Percentiles rank a stretch among this genome's conserved stretches.
These are phyloP conservation scores for Cymbopogon citratus DNA, from an alignment of 176 grass and related monocot genomes.

Conservation along the genomic window DNA sequence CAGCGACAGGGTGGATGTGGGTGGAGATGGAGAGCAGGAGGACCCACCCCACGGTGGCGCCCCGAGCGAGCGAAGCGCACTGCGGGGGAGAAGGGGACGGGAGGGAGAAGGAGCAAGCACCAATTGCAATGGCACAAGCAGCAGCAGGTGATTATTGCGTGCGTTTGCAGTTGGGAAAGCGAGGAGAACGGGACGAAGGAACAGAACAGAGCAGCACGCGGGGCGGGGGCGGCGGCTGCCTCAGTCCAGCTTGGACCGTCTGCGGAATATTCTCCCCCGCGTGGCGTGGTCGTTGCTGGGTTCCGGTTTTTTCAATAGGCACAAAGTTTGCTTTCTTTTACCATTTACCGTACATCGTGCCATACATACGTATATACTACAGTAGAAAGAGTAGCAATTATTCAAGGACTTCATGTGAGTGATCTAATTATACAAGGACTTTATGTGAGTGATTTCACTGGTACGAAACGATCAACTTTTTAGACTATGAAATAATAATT, in stretches of 20 bases:
- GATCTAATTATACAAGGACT: neutral
- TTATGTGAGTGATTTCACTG: neutral
- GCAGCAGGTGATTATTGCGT: conserved; percentile 4
- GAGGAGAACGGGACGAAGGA: neutral
- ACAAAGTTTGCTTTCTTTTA: neutral
- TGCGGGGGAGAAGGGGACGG: neutral
- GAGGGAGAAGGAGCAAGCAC: neutral
- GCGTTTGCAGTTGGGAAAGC: neutral
- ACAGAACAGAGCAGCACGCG: too few species aligned
- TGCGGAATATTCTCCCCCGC: neutral
- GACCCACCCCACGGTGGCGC: conserved; percentile 20
- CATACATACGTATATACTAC: neutral
- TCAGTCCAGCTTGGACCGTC: neutral
- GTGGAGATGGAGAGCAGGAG: conserved; percentile 2
- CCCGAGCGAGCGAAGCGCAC: conserved; percentile 1
- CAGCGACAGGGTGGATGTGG: conserved; percentile 15
- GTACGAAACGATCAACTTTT: neutral
- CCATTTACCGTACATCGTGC: neutral
- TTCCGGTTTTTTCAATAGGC: neutral
- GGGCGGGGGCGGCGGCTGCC: too few species aligned
- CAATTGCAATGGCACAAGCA: too few species aligned
- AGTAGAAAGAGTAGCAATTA: neutral
- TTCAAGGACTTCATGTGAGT: neutral
- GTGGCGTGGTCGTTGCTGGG: neutral
- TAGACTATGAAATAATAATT: neutral